Percentiles rank a stretch among this genome's conserved stretches.
phyloP scores from a whole-genome alignment of 1,284 basidiomycete species.

The Austroboletus niveus region DNA sequence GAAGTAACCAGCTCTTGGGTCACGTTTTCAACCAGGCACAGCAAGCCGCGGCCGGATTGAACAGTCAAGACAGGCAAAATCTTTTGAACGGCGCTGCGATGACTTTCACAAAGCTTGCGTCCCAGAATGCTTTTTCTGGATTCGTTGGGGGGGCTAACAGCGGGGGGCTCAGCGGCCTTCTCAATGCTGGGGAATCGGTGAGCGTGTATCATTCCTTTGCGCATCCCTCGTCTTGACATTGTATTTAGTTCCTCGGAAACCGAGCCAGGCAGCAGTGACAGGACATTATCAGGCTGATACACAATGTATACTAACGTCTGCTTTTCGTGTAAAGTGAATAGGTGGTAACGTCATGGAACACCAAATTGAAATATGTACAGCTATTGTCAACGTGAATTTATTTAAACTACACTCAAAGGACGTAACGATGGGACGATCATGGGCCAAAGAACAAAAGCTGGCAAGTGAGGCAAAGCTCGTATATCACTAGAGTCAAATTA shows the following conservation, averaged over 20 bases:
- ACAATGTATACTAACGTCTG: not conserved
- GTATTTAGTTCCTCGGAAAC: constrained; percentile 31
- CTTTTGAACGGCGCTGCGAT: constrained; percentile 79
- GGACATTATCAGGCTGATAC: constrained; percentile 10
- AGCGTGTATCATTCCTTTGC: not conserved
- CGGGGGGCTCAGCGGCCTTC: constrained; percentile 58
- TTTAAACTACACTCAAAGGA: too few relatives aligned
- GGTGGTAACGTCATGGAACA: too few relatives aligned
- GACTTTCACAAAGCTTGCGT: constrained; percentile 79
- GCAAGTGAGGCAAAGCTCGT: too few relatives aligned
- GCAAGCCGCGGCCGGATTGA: constrained; percentile 68
- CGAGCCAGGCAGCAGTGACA: constrained; percentile 35
- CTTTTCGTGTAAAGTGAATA: too few relatives aligned
- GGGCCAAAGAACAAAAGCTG: too few relatives aligned
- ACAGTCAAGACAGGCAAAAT: constrained; percentile 75
- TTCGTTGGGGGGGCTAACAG: constrained; percentile 58
- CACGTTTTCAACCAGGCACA: constrained; percentile 80
- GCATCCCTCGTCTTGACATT: not conserved
- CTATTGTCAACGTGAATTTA: too few relatives aligned
- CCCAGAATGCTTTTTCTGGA: constrained; percentile 60
- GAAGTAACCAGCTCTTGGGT: constrained; percentile 66
- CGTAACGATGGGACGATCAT: too few relatives aligned
- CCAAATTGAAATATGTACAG: too few relatives aligned
- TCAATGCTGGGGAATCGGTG: constrained; percentile 48
- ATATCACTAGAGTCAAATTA: too few relatives aligned